Evolutionary conservation across 495 filamentous ascomycete species (phyloP).

Genomic region (Aspergillus sclerotiicarbonarius): DNA sequence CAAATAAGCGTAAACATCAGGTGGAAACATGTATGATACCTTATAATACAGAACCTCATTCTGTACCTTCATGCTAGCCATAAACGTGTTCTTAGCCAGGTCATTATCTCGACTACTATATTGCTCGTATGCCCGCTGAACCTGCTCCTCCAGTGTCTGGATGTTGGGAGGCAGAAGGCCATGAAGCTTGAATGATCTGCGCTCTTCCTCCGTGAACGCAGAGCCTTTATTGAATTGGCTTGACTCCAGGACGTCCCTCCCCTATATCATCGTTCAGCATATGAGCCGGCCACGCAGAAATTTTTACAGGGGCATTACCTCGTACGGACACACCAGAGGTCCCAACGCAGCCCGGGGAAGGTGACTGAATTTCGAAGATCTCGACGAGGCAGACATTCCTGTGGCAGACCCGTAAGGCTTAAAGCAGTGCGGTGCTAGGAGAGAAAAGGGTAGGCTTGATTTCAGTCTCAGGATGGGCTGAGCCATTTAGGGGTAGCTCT

Average conservation of each 20-base stretch:
- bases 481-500: neutral
- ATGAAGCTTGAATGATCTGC: conserved; percentile 64
- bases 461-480: neutral
- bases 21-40: conserved; percentile 31
- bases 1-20: neutral
- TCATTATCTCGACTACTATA: conserved; percentile 59
- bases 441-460: neutral
- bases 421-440: neutral
- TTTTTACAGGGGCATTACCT: conserved; percentile 20
- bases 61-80: conserved; percentile 77
- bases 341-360: conserved; percentile 64
- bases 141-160: conserved; percentile 80
- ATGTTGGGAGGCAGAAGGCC: conserved; percentile 70
- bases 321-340: conserved; percentile 34
- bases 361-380: conserved; percentile 48
- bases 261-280: conserved; percentile 31
- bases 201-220: conserved; percentile 67
- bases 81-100: conserved; percentile 78
- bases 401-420: neutral
- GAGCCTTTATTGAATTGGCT: conserved; percentile 84
- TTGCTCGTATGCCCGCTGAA: conserved; percentile 75
- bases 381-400: neutral
- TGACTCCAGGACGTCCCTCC: conserved; percentile 61
- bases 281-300: neutral
- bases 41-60: conserved; percentile 76